Conservation (phyloP, 768 basidiomycete genomes). For the Mycena floridula region DNA sequence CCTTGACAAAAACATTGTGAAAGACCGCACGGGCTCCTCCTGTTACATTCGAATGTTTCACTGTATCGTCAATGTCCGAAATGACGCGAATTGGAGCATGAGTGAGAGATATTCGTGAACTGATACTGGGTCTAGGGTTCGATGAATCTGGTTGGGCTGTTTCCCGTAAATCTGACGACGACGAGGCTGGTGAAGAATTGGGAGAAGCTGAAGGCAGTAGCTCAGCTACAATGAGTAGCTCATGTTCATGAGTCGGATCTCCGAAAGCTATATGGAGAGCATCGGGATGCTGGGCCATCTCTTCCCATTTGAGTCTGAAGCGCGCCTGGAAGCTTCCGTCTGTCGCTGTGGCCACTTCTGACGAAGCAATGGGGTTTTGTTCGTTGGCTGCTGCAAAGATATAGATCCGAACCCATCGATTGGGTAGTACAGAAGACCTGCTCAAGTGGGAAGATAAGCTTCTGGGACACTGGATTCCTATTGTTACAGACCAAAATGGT, state of each 20-base stretch:
- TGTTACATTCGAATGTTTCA: constrained; percentile 76
- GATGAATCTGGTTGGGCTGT: constrained; percentile 1
- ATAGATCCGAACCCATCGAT: constrained; percentile 55
- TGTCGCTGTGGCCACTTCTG: constrained; percentile 48
- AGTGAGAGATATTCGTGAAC: constrained; percentile 44
- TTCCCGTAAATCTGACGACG: constrained; percentile 6
- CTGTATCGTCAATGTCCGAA: constrained; percentile 92
- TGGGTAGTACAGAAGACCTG: constrained; percentile 59
- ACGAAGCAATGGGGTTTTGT: constrained; percentile 36
- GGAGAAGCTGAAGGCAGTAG: constrained; percentile 32
- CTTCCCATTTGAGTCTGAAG: constrained; percentile 64
- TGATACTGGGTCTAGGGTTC: constrained; percentile 2
- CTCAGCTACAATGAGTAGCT: constrained; percentile 49
- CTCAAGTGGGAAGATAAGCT: too few species aligned
- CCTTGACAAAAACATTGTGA: constrained; percentile 87
- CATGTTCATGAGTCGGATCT: constrained; percentile 43
- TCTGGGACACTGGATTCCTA: too few species aligned
- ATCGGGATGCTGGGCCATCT: constrained; percentile 53
- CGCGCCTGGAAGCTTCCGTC: constrained; percentile 73
- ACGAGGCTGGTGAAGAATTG: constrained; percentile 3
- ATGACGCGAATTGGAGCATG: constrained; percentile 70
- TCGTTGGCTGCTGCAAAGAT: constrained; percentile 44
- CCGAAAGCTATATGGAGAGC: constrained; percentile 54
- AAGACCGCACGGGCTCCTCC: constrained; percentile 79
- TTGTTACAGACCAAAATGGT: constrained; percentile 82